Conservation (phyloP, 2,329 filamentous ascomycete genomes). For the Periconia macrospinosa region DNA sequence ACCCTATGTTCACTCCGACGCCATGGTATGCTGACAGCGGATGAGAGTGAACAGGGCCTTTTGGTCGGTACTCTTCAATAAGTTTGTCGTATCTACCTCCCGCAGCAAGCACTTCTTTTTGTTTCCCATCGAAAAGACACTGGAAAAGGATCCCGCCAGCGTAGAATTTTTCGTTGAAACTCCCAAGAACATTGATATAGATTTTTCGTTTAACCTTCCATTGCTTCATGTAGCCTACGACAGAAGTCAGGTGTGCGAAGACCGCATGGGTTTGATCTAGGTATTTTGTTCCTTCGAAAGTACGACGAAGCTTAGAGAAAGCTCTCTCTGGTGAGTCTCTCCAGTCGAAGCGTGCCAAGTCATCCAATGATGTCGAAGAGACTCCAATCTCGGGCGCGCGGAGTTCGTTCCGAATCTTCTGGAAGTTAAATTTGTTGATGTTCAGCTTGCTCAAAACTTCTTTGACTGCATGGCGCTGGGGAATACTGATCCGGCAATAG, state of each 20-base stretch:
- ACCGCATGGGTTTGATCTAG: constrained; percentile 55
- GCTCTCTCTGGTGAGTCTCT: constrained; percentile 74
- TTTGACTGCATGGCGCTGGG: constrained; percentile 71
- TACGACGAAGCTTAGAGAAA: constrained; percentile 62
- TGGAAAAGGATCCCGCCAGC: constrained; percentile 79
- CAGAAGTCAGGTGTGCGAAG: constrained; percentile 77
- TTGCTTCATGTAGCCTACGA: constrained; percentile 74
- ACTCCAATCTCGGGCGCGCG: constrained; percentile 80
- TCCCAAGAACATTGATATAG: constrained; percentile 82
- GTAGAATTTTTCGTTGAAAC: constrained; percentile 91
- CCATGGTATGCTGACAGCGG: constrained; percentile 62
- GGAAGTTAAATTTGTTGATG: constrained; percentile 77
- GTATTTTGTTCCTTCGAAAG: constrained; percentile 58
- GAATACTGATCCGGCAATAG: constrained; percentile 75
- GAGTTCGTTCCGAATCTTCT: constrained; percentile 79
- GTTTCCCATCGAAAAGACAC: constrained; percentile 83
- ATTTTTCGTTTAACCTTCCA: constrained; percentile 77
- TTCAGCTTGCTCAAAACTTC: constrained; percentile 87
- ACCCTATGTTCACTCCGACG: constrained; percentile 88
- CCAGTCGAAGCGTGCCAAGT: constrained; percentile 89
- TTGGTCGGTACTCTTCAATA: constrained; percentile 80
- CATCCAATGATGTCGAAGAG: constrained; percentile 86
- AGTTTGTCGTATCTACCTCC: constrained; percentile 91
- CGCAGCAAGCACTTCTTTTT: constrained; percentile 82
- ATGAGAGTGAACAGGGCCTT: constrained; percentile 59